Base-by-base conservation (phyloP, 768 basidiomycete species). In the Kondoa malvinella region DNA sequence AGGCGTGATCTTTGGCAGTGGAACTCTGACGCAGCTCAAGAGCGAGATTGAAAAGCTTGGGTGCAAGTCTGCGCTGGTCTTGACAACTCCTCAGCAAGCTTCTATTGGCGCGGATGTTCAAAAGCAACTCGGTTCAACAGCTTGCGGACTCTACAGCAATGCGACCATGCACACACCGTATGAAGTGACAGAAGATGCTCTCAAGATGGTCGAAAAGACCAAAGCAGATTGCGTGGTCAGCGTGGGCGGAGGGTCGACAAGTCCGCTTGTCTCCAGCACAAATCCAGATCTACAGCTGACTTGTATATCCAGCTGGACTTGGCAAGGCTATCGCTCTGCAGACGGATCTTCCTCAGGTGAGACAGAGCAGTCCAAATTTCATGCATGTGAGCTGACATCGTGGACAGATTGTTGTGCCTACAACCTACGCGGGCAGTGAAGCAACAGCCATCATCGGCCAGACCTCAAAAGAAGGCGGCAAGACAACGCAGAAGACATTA, bases 121-220 rank as follows among this genome's bases (percentile, higher is more conserved):
- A 21, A 50, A 50, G 40, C 40, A 50, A 50, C 21, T 50, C 12
- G 40, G 40, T 50, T 8, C 8, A 50, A 50, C 40, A 8, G 40
- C 40, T 50, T 50, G 40, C 26, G 80, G 79, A 1, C 33, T 79
- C 29, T 79, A 77, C 73, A 73, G 75, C 16, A 77, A 78, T 31
- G 80, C 80, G 1, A 76, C 77, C 0, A 79, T 80, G 79, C 80
- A 80, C 70, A 80, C 79, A 1, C 79, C 80, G 3, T 75, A 72
- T 56, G 34, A 78, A 34, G 73, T 80, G 29, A 79, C 80, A 4
- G 71, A 76, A n/a, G 76, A 78, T 1, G 79, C 78, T 1, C 65
- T 79, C 34, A 62, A 70, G 21, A 56, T 74, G 14, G 76, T 71
- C 0, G 67, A 73, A 60, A 68, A 70, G 34, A 69, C 76, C 1